These are phyloP conservation scores for Phytophthora sansomeana DNA, from an alignment of 352 stramenopile genomes.

Conservation along the genomic window DNA sequence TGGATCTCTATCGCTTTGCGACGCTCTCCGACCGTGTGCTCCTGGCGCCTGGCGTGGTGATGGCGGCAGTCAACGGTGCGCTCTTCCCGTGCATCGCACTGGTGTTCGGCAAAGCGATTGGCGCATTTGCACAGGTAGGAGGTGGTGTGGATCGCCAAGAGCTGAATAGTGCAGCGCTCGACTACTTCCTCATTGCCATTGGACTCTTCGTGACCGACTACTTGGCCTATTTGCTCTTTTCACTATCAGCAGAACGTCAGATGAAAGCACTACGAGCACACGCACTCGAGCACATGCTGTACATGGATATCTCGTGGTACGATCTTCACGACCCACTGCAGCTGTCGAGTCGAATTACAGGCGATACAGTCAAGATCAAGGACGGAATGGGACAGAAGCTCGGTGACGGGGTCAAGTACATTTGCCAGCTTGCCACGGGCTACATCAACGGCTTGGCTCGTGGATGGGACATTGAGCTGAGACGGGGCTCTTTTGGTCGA, in stretches of 20 bases:
- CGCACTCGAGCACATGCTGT: slow-evolving; percentile 42
- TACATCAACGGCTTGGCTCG: slow-evolving; percentile 20
- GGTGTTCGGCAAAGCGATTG: slow-evolving; percentile 50
- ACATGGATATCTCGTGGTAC: slow-evolving; percentile 48
- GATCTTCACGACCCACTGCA: slow-evolving; percentile 36
- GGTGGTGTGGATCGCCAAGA: slow-evolving; percentile 16
- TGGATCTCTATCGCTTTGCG: slow-evolving; percentile 39
- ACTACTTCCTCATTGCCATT: slow-evolving; percentile 33
- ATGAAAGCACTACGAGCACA: slow-evolving; percentile 39
- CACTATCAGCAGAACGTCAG: slow-evolving; percentile 40
- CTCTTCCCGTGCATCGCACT: slow-evolving; percentile 25
- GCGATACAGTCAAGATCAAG: background rate
- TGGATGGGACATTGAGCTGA: background rate
- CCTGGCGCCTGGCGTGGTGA: slow-evolving; percentile 22
- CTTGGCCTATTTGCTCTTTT: slow-evolving; percentile 35
- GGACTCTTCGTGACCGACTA: slow-evolving; percentile 43
- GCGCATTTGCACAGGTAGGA: slow-evolving; percentile 24
- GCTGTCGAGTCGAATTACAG: slow-evolving; percentile 34
- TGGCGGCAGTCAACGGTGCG: slow-evolving; percentile 36
- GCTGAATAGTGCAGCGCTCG: slow-evolving; percentile 30
- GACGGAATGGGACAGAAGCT: too few species aligned
- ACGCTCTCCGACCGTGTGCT: slow-evolving; percentile 29
- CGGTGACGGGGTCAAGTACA: slow-evolving; percentile 7
- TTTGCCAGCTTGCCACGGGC: slow-evolving; percentile 36
- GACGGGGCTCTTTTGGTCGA: too few species aligned